Percentiles rank a stretch among this genome's conserved stretches.
Conservation (phyloP, 805 yeast genomes). For the Schwanniomyces vanrijiae region DNA sequence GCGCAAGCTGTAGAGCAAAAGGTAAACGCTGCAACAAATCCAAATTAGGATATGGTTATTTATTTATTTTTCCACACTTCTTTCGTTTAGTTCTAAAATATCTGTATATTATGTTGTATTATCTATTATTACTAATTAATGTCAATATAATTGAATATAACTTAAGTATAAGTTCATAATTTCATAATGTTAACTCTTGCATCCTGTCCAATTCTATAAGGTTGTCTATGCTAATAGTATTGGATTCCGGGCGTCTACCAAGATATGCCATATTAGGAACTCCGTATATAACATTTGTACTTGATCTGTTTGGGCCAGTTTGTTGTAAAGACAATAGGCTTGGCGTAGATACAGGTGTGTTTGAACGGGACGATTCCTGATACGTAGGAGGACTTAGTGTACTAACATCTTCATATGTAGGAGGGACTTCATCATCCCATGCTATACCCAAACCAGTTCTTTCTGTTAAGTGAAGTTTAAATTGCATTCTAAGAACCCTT, state of each 20-base stretch:
- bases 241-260: constrained; percentile 13
- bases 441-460: constrained; percentile 94
- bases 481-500: constrained; percentile 91
- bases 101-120: constrained; percentile 4
- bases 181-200: constrained; percentile 30
- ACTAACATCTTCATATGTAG: constrained; percentile 83
- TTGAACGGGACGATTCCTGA: constrained; percentile 17
- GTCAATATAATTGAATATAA: neutral
- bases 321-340: neutral
- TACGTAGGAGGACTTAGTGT: constrained; percentile 89
- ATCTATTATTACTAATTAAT: neutral
- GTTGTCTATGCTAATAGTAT: constrained; percentile 19
- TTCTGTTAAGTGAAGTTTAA: constrained; percentile 78
- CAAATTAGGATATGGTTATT: neutral
- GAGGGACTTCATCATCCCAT: constrained; percentile 99
- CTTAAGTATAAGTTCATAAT: neutral
- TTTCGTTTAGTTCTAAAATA: neutral
- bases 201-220: constrained; percentile 29
- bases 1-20: constrained; percentile 19
- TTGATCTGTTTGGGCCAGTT: constrained; percentile 8
- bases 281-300: constrained; percentile 43
- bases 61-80: neutral
- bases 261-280: constrained; percentile 42
- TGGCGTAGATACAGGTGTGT: constrained; percentile 23
- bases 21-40: constrained; percentile 8